These are phyloP conservation scores for Phytophthora quininea DNA, from an alignment of 352 stramenopile species.

Conservation along the genomic window DNA sequence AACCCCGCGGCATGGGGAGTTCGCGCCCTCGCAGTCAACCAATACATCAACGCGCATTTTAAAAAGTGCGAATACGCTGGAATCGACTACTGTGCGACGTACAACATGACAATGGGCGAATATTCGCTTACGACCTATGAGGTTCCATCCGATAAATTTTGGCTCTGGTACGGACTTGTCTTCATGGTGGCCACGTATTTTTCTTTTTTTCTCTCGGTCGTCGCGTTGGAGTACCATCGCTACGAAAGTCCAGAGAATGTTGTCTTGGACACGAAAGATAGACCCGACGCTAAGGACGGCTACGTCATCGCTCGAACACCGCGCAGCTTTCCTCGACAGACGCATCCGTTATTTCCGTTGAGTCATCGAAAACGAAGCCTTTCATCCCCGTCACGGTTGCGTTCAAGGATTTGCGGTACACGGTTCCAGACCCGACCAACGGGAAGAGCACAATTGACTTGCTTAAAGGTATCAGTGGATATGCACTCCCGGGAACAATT, in stretches of 20 bases:
- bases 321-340: neutral
- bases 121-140: constrained; percentile 22
- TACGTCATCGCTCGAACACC: neutral
- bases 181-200: constrained; percentile 24
- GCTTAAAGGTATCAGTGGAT: constrained; percentile 56
- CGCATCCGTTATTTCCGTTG: neutral
- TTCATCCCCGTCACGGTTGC: neutral
- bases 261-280: neutral
- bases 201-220: neutral
- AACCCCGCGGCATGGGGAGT: constrained; percentile 44
- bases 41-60: constrained; percentile 21
- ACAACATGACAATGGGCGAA: constrained; percentile 15
- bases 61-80: constrained; percentile 14
- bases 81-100: constrained; percentile 26
- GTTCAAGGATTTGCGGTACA: constrained; percentile 2
- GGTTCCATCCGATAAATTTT: constrained; percentile 27
- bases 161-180: constrained; percentile 18
- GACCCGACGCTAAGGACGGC: neutral
- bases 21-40: constrained; percentile 26
- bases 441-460: constrained; percentile 31
- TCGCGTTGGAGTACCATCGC: neutral
- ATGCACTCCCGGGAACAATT: constrained; percentile 46
- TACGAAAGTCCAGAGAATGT: neutral
- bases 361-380: neutral
- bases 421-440: neutral